These are phyloP conservation scores for Fusarium citri DNA, from an alignment of 2,329 filamentous ascomycete species.

Conservation along the genomic window DNA sequence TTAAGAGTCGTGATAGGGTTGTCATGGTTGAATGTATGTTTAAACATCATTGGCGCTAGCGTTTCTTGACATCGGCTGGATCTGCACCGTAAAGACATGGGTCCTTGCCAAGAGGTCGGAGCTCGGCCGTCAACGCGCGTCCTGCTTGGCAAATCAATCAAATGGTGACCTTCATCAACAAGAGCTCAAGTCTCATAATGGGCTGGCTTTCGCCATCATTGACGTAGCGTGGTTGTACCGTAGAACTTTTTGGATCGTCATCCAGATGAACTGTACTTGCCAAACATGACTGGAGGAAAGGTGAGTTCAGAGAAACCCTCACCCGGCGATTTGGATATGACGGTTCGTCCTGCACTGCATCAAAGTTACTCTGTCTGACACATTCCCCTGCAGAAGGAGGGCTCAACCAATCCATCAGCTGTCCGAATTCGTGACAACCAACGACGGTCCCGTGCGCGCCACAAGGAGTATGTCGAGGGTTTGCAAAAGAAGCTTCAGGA, in stretches of 20 bases:
- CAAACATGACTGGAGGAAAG: conserved; percentile 47
- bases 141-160: conserved; percentile 46
- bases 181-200: conserved; percentile 44
- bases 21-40: conserved; percentile 43
- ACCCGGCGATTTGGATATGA: conserved; percentile 15
- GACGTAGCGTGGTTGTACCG: conserved; percentile 34
- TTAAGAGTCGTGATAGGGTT: conserved; percentile 44
- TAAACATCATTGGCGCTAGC: conserved; percentile 46
- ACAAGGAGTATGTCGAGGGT: conserved; percentile 61
- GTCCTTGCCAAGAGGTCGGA: conserved; percentile 47
- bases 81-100: conserved; percentile 47
- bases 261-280: conserved; percentile 39
- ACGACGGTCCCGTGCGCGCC: conserved; percentile 63
- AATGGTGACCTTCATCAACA: conserved; percentile 45
- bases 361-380: conserved; percentile 34
- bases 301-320: conserved; percentile 39
- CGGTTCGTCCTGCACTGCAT: conserved; percentile 9
- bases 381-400: conserved; percentile 42
- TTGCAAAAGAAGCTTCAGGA: conserved; percentile 60
- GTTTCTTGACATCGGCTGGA: conserved; percentile 44
- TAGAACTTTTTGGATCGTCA: conserved; percentile 26
- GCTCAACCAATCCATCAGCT: conserved; percentile 49
- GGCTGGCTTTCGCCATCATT: conserved; percentile 38
- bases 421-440: conserved; percentile 64
- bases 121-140: conserved; percentile 48